Percentiles rank a stretch among this genome's conserved stretches.
Evolutionary conservation across 1,284 basidiomycete species (phyloP).

Genomic region (Taiwanofungus camphoratus): DNA sequence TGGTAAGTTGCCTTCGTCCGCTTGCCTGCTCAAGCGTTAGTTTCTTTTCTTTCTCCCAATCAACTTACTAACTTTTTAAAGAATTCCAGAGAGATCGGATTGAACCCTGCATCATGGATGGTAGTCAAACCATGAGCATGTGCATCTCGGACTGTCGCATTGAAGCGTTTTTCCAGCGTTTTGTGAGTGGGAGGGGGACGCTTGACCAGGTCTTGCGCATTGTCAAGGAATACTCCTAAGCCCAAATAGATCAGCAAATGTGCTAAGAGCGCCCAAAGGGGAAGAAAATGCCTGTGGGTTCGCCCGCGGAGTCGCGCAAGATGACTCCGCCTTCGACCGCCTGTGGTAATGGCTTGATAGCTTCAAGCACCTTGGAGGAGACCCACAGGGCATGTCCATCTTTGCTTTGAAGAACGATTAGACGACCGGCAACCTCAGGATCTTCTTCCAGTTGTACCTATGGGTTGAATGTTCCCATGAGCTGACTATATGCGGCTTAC

Average conservation of each 20-base stretch:
- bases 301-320: slow-evolving; percentile 58
- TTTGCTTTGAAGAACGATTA: slow-evolving; percentile 75
- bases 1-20: slow-evolving; percentile 52
- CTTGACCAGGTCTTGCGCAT: slow-evolving; percentile 61
- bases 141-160: slow-evolving; percentile 60
- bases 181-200: slow-evolving; percentile 61
- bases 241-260: slow-evolving; percentile 7
- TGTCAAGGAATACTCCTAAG: slow-evolving; percentile 64
- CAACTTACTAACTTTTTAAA: slow-evolving; percentile 52
- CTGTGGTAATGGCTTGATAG: slow-evolving; percentile 57
- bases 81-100: slow-evolving; percentile 64
- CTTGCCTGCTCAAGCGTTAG: slow-evolving; percentile 41
- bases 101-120: slow-evolving; percentile 79
- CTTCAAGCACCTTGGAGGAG: slow-evolving; percentile 53
- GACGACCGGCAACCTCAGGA: slow-evolving; percentile 58
- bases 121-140: slow-evolving; percentile 70
- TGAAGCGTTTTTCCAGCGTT: slow-evolving; percentile 60
- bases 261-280: slow-evolving; percentile 12
- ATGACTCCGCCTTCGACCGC: slow-evolving; percentile 78
- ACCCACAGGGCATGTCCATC: slow-evolving; percentile 92
- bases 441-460: slow-evolving; percentile 74
- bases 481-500: not conserved
- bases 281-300: slow-evolving; percentile 63
- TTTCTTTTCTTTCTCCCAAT: slow-evolving; percentile 1
- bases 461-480: slow-evolving; percentile 1